Percentiles rank a stretch among this genome's conserved stretches.
These are phyloP conservation scores for Coniochaeta hoffmannii DNA, from an alignment of 2,329 filamentous ascomycete genomes.

Conservation along the genomic window DNA sequence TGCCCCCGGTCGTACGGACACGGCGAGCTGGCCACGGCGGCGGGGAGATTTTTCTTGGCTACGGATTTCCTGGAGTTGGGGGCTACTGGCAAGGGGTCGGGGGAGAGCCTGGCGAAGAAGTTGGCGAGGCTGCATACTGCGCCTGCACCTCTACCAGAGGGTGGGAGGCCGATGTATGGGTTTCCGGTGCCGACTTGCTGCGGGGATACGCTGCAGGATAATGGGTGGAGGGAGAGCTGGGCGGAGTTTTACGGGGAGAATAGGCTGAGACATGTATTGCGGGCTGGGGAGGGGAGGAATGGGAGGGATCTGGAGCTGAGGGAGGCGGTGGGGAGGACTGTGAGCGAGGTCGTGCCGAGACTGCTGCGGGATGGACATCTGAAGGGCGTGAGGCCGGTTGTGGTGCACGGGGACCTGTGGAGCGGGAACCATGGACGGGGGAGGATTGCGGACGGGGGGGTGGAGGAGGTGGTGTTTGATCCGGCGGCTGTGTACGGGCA, in stretches of 20 bases:
- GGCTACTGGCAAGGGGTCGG: constrained; percentile 29
- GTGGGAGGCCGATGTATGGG: constrained; percentile 61
- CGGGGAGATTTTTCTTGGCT: constrained; percentile 48
- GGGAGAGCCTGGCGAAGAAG: constrained; percentile 61
- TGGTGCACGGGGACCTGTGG: constrained; percentile 93
- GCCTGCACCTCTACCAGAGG: constrained; percentile 57
- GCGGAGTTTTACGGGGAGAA: constrained; percentile 78
- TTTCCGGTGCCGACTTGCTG: constrained; percentile 84
- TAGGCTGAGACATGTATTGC: constrained; percentile 59
- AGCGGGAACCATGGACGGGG: constrained; percentile 72
- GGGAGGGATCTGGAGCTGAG: constrained; percentile 57
- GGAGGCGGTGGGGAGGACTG: constrained; percentile 57
- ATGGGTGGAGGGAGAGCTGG: constrained; percentile 67
- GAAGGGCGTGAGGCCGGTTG: constrained; percentile 61
- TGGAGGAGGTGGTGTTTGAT: constrained; percentile 76
- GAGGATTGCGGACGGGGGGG: constrained; percentile 44
- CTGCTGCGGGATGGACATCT: constrained; percentile 65
- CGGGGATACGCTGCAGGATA: constrained; percentile 76
- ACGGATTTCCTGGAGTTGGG: constrained; percentile 75
- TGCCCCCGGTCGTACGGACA: constrained; percentile 71
- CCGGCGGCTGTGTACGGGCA: constrained; percentile 77
- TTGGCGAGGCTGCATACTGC: constrained; percentile 73
- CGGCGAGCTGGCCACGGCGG: constrained; percentile 49
- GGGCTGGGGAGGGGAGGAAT: constrained; percentile 49
- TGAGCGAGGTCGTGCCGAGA: constrained; percentile 60